Conservation (phyloP, 331 rosid species). For the Pyrus hybrid region DNA sequence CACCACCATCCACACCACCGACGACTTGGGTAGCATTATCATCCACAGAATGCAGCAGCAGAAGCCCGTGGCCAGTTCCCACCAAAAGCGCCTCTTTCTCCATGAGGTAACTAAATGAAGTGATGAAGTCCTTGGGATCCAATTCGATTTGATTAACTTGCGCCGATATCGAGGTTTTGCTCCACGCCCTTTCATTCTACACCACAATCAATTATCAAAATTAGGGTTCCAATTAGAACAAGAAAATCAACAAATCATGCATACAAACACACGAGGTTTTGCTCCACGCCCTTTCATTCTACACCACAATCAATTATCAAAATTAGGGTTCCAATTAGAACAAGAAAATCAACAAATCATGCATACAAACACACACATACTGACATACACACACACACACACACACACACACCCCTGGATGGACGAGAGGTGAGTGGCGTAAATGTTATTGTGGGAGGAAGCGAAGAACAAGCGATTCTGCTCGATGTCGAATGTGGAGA, state of each 20-base stretch:
- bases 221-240: background rate
- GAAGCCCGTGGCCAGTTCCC: conserved; percentile 61
- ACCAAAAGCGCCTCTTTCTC: conserved; percentile 85
- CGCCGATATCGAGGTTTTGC: conserved; percentile 22
- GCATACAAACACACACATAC: background rate
- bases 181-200: conserved; percentile 56
- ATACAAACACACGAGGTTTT: background rate
- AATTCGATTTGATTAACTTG: conserved; percentile 46
- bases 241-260: background rate
- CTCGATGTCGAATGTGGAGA: conserved; percentile 75
- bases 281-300: conserved; percentile 58
- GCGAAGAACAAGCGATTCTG: conserved; percentile 84
- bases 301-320: background rate
- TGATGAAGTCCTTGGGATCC: conserved; percentile 54
- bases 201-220: background rate
- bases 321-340: background rate
- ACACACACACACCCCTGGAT: conserved; percentile 36
- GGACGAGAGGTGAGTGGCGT: conserved; percentile 60
- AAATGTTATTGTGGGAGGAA: conserved; percentile 61
- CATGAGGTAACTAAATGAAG: conserved; percentile 76
- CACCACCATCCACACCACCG: conserved; percentile 80
- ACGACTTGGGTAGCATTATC: conserved; percentile 48
- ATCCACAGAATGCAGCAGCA: conserved; percentile 58
- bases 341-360: background rate
- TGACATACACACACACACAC: background rate